Conservation (phyloP, 108 stramenopile species). For the Discostella stelligeroides region DNA sequence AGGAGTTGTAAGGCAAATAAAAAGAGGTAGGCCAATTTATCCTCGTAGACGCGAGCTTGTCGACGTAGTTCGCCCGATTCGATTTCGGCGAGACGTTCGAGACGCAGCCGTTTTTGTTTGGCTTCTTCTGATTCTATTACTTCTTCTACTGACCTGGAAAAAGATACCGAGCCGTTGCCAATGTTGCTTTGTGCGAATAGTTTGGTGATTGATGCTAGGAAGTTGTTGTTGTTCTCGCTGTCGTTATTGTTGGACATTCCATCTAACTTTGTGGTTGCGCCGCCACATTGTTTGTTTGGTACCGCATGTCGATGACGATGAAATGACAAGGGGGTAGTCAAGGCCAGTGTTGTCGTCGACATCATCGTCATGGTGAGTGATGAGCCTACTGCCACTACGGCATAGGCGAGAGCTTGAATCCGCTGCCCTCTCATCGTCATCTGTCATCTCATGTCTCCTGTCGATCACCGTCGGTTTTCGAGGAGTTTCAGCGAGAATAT, state of each 20-base stretch:
- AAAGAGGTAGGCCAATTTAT: constrained; percentile 38
- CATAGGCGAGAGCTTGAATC: constrained; percentile 3
- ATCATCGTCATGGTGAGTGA: not conserved
- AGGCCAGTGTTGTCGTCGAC: constrained; percentile 5
- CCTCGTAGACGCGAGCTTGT: constrained; percentile 29
- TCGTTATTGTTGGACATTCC: constrained; percentile 6
- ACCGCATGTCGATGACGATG: not conserved
- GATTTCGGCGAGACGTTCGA: constrained; percentile 42
- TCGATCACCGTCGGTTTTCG: too few relatives aligned
- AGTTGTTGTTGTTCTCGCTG: not conserved
- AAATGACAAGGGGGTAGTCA: not conserved
- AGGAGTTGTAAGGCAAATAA: constrained; percentile 40
- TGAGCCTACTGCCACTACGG: not conserved
- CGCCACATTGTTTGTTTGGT: not conserved
- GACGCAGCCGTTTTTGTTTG: constrained; percentile 30
- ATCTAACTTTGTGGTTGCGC: not conserved
- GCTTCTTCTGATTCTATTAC: constrained; percentile 25
- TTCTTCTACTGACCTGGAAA: too few relatives aligned
- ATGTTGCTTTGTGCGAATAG: constrained; percentile 1
- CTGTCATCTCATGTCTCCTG: not conserved
- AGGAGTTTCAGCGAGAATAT: too few relatives aligned
- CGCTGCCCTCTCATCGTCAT: not conserved
- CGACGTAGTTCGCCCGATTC: constrained; percentile 32
- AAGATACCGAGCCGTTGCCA: not conserved
- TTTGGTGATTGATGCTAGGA: constrained; percentile 5